Conservation (phyloP, 2,329 filamentous ascomycete genomes). For the Juglanconis oblonga region DNA sequence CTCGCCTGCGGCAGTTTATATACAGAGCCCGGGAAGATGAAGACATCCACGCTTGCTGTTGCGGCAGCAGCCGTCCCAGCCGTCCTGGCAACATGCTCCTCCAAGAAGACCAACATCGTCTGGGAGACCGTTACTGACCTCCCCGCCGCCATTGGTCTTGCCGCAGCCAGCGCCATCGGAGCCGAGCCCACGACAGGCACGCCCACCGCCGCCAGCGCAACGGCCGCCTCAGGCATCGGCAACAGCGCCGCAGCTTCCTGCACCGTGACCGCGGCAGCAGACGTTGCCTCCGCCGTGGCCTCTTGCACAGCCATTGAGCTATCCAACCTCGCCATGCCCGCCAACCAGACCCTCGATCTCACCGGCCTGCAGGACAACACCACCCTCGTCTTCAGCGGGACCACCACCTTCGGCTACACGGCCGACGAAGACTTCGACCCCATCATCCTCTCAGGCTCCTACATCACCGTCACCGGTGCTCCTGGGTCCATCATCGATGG, state of each 20-base stretch:
- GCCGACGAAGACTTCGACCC: constrained; percentile 11
- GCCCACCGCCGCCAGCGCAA: neutral
- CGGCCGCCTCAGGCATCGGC: neutral
- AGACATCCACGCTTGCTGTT: neutral
- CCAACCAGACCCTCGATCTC: constrained; percentile 34
- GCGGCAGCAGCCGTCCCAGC: constrained; percentile 4
- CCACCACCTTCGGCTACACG: constrained; percentile 18
- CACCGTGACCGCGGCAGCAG: constrained; percentile 17
- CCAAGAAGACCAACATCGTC: neutral
- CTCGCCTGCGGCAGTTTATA: no score
- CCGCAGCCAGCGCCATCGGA: neutral
- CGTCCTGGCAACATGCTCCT: neutral
- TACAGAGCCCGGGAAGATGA: neutral
- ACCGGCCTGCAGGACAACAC: constrained; percentile 30
- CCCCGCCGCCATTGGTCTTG: neutral
- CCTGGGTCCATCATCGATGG: constrained; percentile 20
- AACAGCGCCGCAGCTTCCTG: constrained; percentile 9
- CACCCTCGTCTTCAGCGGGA: constrained; percentile 25
- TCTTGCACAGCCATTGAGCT: constrained; percentile 37
- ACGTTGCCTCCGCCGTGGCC: constrained; percentile 19
- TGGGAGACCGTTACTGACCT: neutral
- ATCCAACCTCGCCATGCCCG: constrained; percentile 32
- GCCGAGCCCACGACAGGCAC: neutral
- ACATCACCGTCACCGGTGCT: constrained; percentile 21
- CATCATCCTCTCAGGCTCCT: constrained; percentile 19